A percentile compares a stretch with the other conserved stretches of the same genome.
Evolutionary conservation across 306 rosid species (phyloP).

Genomic region (Sicyos baderoa): DNA sequence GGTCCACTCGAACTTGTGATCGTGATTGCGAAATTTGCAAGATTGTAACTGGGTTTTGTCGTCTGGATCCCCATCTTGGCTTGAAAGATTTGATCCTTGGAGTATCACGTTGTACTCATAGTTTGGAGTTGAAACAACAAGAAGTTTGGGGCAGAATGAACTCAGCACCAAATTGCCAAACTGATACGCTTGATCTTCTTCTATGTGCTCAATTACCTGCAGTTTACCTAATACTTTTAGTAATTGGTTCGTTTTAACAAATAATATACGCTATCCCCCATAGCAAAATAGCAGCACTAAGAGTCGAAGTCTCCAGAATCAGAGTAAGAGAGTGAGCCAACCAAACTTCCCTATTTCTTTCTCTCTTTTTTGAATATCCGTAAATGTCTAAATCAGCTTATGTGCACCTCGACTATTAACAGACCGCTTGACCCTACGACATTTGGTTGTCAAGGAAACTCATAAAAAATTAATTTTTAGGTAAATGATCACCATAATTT

Average conservation of each 20-base stretch:
- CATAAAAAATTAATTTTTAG: too few relatives aligned
- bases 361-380: too few relatives aligned
- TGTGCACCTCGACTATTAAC: too few relatives aligned
- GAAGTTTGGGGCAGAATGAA: slow-evolving; percentile 61
- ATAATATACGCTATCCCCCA: not conserved
- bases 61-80: slow-evolving; percentile 59
- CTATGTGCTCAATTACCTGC: slow-evolving; percentile 96
- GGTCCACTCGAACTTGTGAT: slow-evolving; percentile 97
- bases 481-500: too few relatives aligned
- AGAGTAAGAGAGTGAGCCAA: not conserved
- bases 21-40: slow-evolving; percentile 82
- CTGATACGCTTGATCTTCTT: slow-evolving; percentile 75
- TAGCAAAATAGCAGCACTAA: not conserved
- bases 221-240: slow-evolving; percentile 6
- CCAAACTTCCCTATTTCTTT: not conserved
- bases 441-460: too few relatives aligned
- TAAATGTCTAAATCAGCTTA: too few relatives aligned
- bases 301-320: not conserved
- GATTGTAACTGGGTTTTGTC: slow-evolving; percentile 51
- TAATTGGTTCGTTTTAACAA: not conserved
- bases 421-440: too few relatives aligned
- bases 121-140: slow-evolving; percentile 90
- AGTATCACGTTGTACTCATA: slow-evolving; percentile 83
- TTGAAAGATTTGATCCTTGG: slow-evolving; percentile 43
- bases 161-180: slow-evolving; percentile 72